These are phyloP conservation scores for Clonostachys rosea DNA, from an alignment of 2,329 filamentous ascomycete genomes.

Conservation along the genomic window DNA sequence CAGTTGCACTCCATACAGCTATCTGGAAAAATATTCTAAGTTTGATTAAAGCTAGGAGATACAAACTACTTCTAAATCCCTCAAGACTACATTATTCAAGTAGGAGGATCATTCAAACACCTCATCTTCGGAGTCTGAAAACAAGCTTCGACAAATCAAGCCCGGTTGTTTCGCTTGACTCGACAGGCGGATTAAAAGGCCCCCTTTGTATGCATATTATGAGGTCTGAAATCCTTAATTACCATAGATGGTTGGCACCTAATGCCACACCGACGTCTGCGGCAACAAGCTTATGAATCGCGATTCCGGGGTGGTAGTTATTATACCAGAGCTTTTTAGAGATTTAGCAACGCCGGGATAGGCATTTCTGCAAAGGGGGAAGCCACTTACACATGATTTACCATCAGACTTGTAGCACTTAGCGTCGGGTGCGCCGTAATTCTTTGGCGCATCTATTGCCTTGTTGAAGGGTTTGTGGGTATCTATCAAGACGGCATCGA, in stretches of 20 bases:
- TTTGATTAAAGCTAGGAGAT: no score
- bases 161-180: no score
- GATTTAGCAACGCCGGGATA: not conserved
- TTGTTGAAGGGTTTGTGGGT: constrained; percentile 32
- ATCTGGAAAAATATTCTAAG: no score
- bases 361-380: not conserved
- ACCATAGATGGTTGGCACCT: not conserved
- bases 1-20: no score
- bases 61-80: no score
- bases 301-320: constrained; percentile 32
- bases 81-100: no score
- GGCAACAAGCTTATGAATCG: constrained; percentile 32
- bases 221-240: no score
- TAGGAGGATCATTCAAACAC: no score
- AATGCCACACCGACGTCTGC: constrained; percentile 21
- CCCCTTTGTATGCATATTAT: no score
- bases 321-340: constrained; percentile 33
- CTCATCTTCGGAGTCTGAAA: no score
- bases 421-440: constrained; percentile 34
- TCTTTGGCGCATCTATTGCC: constrained; percentile 31
- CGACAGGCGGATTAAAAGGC: no score
- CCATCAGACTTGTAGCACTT: constrained; percentile 35
- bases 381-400: constrained; percentile 24
- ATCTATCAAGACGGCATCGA: constrained; percentile 28
- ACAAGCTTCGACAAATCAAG: no score